Percentiles rank a stretch among this genome's conserved stretches.
phyloP scores from a whole-genome alignment of 257 asterid species.

The Cruciata laevipes region DNA sequence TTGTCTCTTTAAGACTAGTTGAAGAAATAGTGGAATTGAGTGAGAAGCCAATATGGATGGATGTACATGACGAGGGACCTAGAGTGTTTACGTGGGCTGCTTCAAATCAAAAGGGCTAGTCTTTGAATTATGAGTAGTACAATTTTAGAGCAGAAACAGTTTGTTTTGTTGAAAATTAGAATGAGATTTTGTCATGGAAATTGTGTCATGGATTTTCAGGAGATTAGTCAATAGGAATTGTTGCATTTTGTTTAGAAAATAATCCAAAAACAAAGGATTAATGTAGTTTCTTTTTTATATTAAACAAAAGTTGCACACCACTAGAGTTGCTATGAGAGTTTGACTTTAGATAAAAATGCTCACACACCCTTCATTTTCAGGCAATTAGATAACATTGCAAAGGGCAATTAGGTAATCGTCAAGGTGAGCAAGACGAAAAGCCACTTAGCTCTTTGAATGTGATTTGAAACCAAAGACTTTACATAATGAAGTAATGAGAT shows the following conservation, averaged over 20 bases:
- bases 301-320: too few relatives aligned
- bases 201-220: background rate
- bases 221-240: constrained; percentile 1
- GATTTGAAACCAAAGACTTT: too few relatives aligned
- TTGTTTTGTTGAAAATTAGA: constrained; percentile 7
- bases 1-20: constrained; percentile 11
- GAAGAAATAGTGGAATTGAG: background rate
- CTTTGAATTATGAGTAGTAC: background rate
- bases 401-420: too few relatives aligned
- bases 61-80: background rate
- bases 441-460: too few relatives aligned
- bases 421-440: too few relatives aligned
- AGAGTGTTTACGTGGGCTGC: background rate
- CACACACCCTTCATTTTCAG: too few relatives aligned
- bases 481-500: too few relatives aligned
- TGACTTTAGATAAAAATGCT: too few relatives aligned
- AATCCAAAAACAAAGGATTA: background rate
- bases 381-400: too few relatives aligned
- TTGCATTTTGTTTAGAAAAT: constrained; percentile 1
- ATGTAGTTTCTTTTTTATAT: background rate
- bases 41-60: constrained; percentile 16
- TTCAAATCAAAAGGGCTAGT: background rate
- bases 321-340: too few relatives aligned
- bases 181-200: constrained; percentile 14
- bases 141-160: background rate